Evolutionary conservation across 352 stramenopile genomes (phyloP).

Genomic region (Globisporangium acanthophoron): DNA sequence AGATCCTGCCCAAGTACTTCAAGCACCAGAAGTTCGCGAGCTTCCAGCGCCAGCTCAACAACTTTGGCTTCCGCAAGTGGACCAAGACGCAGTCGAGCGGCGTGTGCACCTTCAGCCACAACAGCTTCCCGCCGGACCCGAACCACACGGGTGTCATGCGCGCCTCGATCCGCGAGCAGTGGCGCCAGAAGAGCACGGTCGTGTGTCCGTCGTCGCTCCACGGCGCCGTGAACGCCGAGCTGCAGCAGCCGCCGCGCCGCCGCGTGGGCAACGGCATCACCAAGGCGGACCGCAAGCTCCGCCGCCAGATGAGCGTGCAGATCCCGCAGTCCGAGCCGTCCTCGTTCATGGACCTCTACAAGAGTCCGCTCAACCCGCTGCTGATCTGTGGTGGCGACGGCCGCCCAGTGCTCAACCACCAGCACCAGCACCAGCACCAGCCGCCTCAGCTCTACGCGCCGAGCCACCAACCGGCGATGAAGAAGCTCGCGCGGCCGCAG

Average conservation of each 20-base stretch:
- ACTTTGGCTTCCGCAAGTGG: constrained; percentile 90
- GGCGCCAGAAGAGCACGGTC: constrained; percentile 58
- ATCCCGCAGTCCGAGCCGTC: constrained; percentile 16
- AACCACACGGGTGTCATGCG: constrained; percentile 24
- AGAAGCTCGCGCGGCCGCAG: constrained; percentile 44
- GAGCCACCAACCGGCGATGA: constrained; percentile 44
- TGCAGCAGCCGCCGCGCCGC: constrained; percentile 18
- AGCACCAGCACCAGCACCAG: constrained; percentile 14
- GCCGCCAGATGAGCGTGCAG: constrained; percentile 21
- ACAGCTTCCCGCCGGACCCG: constrained; percentile 67
- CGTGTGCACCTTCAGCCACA: constrained; percentile 82
- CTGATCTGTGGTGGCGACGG: background rate
- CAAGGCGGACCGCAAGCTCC: constrained; percentile 36
- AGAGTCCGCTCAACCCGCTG: constrained; percentile 27
- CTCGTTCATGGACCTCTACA: constrained; percentile 36
- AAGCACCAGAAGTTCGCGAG: constrained; percentile 92
- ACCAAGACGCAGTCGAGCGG: constrained; percentile 74
- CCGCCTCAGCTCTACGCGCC: constrained; percentile 14
- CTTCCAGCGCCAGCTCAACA: constrained; percentile 91
- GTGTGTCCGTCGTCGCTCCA: constrained; percentile 4
- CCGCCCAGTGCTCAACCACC: background rate
- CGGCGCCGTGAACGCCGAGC: background rate
- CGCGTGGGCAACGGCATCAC: constrained; percentile 45
- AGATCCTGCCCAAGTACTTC: constrained; percentile 91
- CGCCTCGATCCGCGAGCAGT: constrained; percentile 59